phyloP scores from a whole-genome alignment of 139 green algal genomes.

The Limnomonas spitsbergensis region DNA sequence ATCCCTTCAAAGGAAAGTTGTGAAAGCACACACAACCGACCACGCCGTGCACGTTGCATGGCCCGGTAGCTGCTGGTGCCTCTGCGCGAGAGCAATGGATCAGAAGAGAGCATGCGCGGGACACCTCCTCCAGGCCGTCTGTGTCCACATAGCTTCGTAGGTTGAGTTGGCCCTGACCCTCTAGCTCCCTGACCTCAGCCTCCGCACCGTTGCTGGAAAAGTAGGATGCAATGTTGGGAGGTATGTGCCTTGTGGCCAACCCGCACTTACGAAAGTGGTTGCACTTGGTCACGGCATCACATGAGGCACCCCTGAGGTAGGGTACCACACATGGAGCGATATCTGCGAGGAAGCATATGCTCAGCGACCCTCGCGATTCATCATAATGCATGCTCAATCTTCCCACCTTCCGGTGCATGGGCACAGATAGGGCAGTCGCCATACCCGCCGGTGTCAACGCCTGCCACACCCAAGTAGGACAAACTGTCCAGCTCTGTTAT shows the following conservation, averaged over 20 bases:
- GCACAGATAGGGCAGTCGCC: conserved; percentile 6
- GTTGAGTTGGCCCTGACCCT: background rate
- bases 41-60: conserved; percentile 3
- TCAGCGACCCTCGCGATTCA: too few species aligned
- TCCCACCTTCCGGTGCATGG: background rate
- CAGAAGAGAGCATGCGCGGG: background rate
- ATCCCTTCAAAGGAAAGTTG: background rate
- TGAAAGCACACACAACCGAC: conserved; percentile 8
- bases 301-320: background rate
- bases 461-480: background rate
- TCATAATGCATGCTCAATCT: too few species aligned
- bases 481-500: conserved; percentile 1
- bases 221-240: background rate
- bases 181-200: background rate
- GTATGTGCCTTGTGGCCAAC: background rate
- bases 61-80: too few species aligned
- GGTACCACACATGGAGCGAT: background rate
- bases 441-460: background rate
- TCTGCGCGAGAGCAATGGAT: background rate
- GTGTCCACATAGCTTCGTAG: background rate
- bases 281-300: conserved; percentile 13
- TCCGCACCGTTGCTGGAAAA: background rate
- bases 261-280: conserved; percentile 10
- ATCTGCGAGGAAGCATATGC: too few species aligned
- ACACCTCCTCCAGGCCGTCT: background rate